Base-by-base conservation (phyloP, 2,329 filamentous ascomycete species). In the Monosporascus sp. region DNA sequence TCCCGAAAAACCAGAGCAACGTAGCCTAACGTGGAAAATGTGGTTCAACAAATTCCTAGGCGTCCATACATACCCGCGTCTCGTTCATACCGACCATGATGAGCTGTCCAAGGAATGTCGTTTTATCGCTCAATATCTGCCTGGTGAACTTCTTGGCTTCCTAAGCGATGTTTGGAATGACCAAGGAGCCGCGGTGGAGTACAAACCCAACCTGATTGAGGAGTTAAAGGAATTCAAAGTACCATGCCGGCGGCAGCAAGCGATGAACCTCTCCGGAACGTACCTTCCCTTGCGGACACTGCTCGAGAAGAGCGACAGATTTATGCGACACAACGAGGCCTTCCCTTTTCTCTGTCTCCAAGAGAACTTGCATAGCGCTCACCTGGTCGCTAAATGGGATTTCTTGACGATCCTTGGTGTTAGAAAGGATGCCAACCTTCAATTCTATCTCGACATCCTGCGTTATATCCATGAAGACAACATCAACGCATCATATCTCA, bases 241-340 rank as follows among this genome's bases (percentile, higher is more conserved):
- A 31, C 27, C 27, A 11, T 31, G 27, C 27, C 27, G 27, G 27
- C 27, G 27, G 27, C 9, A 31, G 9, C 27, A 31, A 31, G 27
- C 27, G 27, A 31, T 31, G 27, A 8, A 31, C 27, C 27, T 31
- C 27, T 31, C 27, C 8, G 9, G 11, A 52, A 37, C 52, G 37
- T 56, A 58, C 20, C 24, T 58, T 4, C 56, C 56, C 8, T 7
- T 41, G 8, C 26, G 26, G 19, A 11, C n/a, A 9, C 19, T 57
- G 24, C 20, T 55, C 7, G 16, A 45, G 35, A 45, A 14, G 14
- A 45, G 31, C n/a, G 45, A 51, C 2, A 49, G 53, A 24, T 55
- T 53, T 24, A 43, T 43, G 40, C 19, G 8, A 20, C 20, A n/a
- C 14, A 11, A 1, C 8, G 40, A 43, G 52, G 40, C 41, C 22